Percentiles rank a stretch among this genome's conserved stretches.
Evolutionary conservation across 2,329 filamentous ascomycete species (phyloP).

Genomic region (Endocalyx cinctus): DNA sequence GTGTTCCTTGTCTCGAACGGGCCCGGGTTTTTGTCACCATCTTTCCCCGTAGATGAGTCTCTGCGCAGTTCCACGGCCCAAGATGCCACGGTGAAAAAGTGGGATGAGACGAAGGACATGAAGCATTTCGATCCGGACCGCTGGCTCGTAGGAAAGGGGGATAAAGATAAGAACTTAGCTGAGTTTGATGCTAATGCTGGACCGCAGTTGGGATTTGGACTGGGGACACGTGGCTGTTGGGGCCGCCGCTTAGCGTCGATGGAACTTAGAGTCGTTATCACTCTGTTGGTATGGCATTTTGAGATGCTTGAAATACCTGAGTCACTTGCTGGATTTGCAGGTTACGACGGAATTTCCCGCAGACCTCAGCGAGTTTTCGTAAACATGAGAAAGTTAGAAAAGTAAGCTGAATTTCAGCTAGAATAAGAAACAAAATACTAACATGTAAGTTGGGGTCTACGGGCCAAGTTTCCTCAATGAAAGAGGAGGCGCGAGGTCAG

Average conservation of each 20-base stretch:
- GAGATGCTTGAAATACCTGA: conserved; percentile 3
- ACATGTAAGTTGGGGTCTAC: too few species aligned
- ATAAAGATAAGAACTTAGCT: not conserved
- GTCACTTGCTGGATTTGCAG: conserved; percentile 2
- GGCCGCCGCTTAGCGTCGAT: conserved; percentile 5
- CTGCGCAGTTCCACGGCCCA: conserved; percentile 1
- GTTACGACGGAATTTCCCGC: too few species aligned
- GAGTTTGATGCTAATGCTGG: conserved; percentile 11
- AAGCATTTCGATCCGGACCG: conserved; percentile 14
- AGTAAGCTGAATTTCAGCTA: too few species aligned
- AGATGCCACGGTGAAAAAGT: too few species aligned
- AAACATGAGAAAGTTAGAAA: too few species aligned
- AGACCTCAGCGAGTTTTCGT: too few species aligned
- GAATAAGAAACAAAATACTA: too few species aligned
- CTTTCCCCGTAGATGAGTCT: conserved; percentile 6
- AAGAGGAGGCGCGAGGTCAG: too few species aligned
- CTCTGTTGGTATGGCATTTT: conserved; percentile 8
- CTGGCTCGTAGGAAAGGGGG: conserved; percentile 9
- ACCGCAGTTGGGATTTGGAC: conserved; percentile 9
- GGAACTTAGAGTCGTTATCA: conserved; percentile 2
- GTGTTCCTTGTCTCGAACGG: conserved; percentile 10
- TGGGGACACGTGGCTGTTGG: conserved; percentile 8
- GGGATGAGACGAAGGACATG: conserved; percentile 9
- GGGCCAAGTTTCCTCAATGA: too few species aligned
- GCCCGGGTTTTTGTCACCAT: conserved; percentile 8